Base-by-base conservation (phyloP, 1,284 basidiomycete genomes). In the Ustilago curta region DNA sequence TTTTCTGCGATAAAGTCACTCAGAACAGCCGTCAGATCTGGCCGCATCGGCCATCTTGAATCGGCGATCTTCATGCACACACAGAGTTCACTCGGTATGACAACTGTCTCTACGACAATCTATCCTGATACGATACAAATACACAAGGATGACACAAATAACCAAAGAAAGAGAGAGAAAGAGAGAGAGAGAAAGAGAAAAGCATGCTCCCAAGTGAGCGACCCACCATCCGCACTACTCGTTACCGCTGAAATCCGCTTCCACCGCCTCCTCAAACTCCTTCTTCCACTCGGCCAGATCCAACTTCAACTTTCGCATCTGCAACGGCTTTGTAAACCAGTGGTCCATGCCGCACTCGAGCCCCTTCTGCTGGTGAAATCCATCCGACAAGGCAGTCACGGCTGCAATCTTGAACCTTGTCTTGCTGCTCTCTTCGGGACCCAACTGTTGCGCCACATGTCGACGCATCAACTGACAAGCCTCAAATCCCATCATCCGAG, bases 401-500 rank as follows among this genome's bases (percentile, higher is more conserved):
- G 78, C 78, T 1, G 76, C 64, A 43, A 80, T 79, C 49, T 44
- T 67, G 59, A 63, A 66, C 44, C 32, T 52, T 19, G 53, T 43
- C n/a, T 37, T 39, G 21, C 42, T 39, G 3, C 27, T 16, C 25
- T 57, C 31, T 32, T 48, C 48, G 9, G 43, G 31, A 7, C 16
- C 42, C 11, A 59, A 21, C 19, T 52, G 49, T 16, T 66, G 53
- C 12, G 35, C 40, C 1, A 60, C 57, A 32, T 63, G 51, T n/a
- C 39, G 27, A 8, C 76, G 66, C 76, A 81, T 81, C 16, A 50
- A 56, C 31, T 62, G 29, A 32, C 65, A 69, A 21, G 79, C 76
- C 25, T 80, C 78, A 52, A 78, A 81, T 5, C 79, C 77, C 60
- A 71, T 66, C 78, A 80, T 73, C 11, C 56, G 23, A 1, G 79